Evolutionary conservation across 192 early-diverging fungal genomes (phyloP), one percentile per base, ranked within the genome.

Genomic region (Rhizophagus sp.): DNA sequence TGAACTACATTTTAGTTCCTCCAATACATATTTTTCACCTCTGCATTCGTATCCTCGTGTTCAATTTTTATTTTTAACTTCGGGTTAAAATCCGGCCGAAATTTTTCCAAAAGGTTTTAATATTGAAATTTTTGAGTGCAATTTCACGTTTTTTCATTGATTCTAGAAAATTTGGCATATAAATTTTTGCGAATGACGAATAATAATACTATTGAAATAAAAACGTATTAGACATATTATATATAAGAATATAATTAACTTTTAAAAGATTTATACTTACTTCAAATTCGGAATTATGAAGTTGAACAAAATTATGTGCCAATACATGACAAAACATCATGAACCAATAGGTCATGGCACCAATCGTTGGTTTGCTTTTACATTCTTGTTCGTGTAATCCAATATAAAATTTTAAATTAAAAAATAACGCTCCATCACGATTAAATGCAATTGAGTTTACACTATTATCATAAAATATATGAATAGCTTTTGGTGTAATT

Each of bases 271-370:
- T 44, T n/a, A 52, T 17, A 62, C 65, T 72, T 82, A 88, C 87
- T 86, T 94, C 95, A 83, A 96, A 94, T 69, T 90, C 77, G 33
- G 89, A 85, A 80, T 93, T 88, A 81, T 97, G 96, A 10, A 84
- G 84, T 24, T 75, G 66, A 4, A 91, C 87, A 85, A 93, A 94
- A 78, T 94, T 91, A 80, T 96, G 95, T 4, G 88, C 94, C 63
- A 97, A 83, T 84, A 96, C 96, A 83, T 97, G 96, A 70, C 92
- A 93, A 62, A 88, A 83, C 6, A 88, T 91, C 88, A 96, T 91
- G 80, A 94, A 97, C 96, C 96, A 96, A 82, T 95, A 95, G 66
- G 91, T 87, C 78, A 86, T 24, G 1, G 83, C 84, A n/a, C 87
- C 86, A 64, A 50, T 82, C 17, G 79, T 68, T 33, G 63, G 52